Evolutionary conservation across 257 asterid species (phyloP), one percentile per base, ranked within the genome.

Genomic region (Avicennia marina): DNA sequence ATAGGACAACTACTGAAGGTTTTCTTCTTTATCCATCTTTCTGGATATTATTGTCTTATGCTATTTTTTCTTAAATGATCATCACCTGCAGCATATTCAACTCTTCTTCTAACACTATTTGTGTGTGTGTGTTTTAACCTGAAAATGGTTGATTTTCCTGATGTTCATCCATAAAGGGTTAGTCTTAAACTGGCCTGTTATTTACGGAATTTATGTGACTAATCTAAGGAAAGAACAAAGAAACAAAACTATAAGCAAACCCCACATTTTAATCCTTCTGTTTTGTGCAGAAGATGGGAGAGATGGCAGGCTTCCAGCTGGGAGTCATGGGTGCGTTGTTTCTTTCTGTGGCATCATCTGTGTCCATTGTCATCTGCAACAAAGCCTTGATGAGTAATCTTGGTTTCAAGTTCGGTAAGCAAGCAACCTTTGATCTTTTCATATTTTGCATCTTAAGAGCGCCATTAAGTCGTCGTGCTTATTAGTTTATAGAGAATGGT

Each of bases 381-480:
- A 88, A 88, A 63, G 96, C 96, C 66, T 66, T 88, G 74, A 88
- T 88, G 96, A 85, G 86, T 55, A 85, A 88, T 77, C 96, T 88
- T 68, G 96, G 93, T 32, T 88, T 88, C 67, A 82, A 78, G 27
- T 88, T 88, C 61, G 96, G 95, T 88, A 77, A 63, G 58, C 12
- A n/a, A n/a, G n/a, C n/a, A n/a, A n/a, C n/a, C n/a, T n/a, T n/a
- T n/a, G n/a, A n/a, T n/a, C n/a, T n/a, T n/a, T n/a, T n/a, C n/a
- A n/a, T n/a, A n/a, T n/a, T n/a, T n/a, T n/a, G n/a, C n/a, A n/a
- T n/a, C n/a, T n/a, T n/a, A n/a, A n/a, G n/a, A n/a, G n/a, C n/a
- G n/a, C n/a, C n/a, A n/a, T n/a, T n/a, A n/a, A n/a, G n/a, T n/a
- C n/a, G n/a, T n/a, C n/a, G n/a, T n/a, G n/a, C n/a, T n/a, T 15